phyloP scores from a whole-genome alignment of 805 yeast genomes.

The Starmerella asiatica region DNA sequence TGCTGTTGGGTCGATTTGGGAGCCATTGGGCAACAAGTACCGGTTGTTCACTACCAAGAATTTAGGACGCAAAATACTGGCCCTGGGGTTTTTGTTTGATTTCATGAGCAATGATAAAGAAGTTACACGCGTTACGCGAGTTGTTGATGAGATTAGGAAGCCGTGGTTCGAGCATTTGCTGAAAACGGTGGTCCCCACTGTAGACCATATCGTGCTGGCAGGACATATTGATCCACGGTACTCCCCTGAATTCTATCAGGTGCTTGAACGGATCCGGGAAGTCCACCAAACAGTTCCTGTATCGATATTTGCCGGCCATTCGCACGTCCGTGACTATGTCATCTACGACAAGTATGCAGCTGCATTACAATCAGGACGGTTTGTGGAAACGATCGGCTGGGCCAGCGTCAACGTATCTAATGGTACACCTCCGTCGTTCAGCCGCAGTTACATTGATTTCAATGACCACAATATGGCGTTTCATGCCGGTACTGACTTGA shows the following conservation, averaged over 20 bases:
- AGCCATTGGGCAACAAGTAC: slow-evolving; percentile 55
- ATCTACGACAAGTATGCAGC: slow-evolving; percentile 50
- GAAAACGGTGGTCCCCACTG: slow-evolving; percentile 23
- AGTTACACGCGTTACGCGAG: slow-evolving; percentile 49
- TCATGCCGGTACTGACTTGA: slow-evolving; percentile 30
- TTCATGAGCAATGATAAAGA: slow-evolving; percentile 44
- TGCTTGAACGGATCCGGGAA: slow-evolving; percentile 41
- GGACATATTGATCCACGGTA: slow-evolving; percentile 67
- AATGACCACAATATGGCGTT: slow-evolving; percentile 52
- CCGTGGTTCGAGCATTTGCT: slow-evolving; percentile 46
- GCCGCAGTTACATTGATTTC: slow-evolving; percentile 71
- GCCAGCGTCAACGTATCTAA: slow-evolving; percentile 36
- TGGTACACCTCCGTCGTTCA: slow-evolving; percentile 23
- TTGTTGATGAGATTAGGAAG: slow-evolving; percentile 38
- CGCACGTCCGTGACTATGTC: slow-evolving; percentile 75
- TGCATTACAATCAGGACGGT: slow-evolving; percentile 78
- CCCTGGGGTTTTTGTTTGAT: slow-evolving; percentile 68
- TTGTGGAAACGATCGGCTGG: slow-evolving; percentile 84
- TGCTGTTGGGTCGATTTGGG: slow-evolving; percentile 28
- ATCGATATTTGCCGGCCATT: slow-evolving; percentile 87
- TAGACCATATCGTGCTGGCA: slow-evolving; percentile 54
- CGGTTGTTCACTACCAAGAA: slow-evolving; percentile 50
- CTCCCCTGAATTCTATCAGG: slow-evolving; percentile 39
- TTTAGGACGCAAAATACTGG: slow-evolving; percentile 38
- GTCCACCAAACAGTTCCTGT: slow-evolving; percentile 49